Base-by-base conservation (phyloP, 2,329 filamentous ascomycete genomes). In the Apiospora aurea region DNA sequence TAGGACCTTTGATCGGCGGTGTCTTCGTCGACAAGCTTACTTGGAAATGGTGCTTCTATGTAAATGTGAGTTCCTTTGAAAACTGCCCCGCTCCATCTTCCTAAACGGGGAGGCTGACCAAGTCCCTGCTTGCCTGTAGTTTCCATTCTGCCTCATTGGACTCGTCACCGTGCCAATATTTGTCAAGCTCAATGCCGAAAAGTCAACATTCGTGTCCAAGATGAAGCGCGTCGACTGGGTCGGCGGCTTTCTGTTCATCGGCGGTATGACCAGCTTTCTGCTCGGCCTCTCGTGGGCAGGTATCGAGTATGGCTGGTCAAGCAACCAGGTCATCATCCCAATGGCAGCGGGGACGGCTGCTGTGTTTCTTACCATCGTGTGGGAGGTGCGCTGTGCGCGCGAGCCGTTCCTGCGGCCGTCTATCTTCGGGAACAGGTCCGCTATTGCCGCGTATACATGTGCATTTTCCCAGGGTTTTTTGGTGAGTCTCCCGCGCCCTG, bases 211-310 rank as follows among this genome's bases (percentile, higher is more conserved):
- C 29, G 41, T 10, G 26, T 51, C 57, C n/a, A 74, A 72, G 8
- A 43, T 77, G 3, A 26, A 43, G 38, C 71, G 68, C 13, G 67
- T 89, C 70, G 87, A 89, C 76, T 88, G 84, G 75, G 76, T 87
- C 2, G 87, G 87, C 41, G 82, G 86, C 4, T 80, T 83, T 44
- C 76, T 88, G 41, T 87, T 86, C 74, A 85, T 86, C 70, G 77
- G 77, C n/a, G 85, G 85, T 8, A 78, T 86, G 74, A 82, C 86
- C 38, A 72, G 85, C 4, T 85, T 88, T 75, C 77, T 87, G 71
- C 82, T 86, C 38, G 85, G 83, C 4, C 76, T 87, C 72, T 85
- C 86, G 73, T 88, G 86, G 86, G 86, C 86, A 11, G 77, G 80
- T 1, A 69, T 76, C 14, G 73, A 75, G 67, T 78, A 77, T 44